phyloP scores from a whole-genome alignment of 768 basidiomycete species.

The Dioszegia crocea region DNA sequence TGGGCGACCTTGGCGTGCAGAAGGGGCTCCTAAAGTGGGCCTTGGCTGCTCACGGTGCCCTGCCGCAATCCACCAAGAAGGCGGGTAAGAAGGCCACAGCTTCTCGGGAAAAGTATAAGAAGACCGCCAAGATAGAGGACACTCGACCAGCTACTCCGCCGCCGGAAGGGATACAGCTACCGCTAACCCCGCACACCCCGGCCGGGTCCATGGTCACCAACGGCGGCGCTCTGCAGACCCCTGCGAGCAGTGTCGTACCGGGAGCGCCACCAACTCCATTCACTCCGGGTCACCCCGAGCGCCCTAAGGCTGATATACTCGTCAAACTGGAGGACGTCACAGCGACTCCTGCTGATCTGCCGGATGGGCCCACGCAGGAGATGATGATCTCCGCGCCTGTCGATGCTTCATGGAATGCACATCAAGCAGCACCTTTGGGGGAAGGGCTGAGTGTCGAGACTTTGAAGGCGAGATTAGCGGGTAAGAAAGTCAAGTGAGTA shows the following conservation, averaged over 20 bases:
- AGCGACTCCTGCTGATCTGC: conserved; percentile 9
- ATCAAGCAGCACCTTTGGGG: conserved; percentile 23
- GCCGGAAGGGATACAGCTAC: neutral
- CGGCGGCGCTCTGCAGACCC: neutral
- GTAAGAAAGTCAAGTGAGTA: conserved; percentile 48
- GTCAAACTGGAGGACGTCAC: conserved; percentile 12
- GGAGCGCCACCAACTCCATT: neutral
- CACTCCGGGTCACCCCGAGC: neutral
- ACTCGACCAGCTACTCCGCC: neutral
- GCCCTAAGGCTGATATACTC: conserved; percentile 21
- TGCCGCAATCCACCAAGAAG: conserved; percentile 14
- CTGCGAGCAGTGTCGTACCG: neutral
- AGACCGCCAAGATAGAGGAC: too few relatives aligned
- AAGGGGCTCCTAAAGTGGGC: conserved; percentile 50
- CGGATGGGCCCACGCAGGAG: conserved; percentile 15
- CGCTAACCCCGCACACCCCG: conserved; percentile 22
- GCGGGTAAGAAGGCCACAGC: conserved; percentile 11
- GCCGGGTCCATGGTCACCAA: too few relatives aligned
- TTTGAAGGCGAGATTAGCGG: conserved; percentile 37
- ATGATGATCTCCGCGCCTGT: conserved; percentile 14
- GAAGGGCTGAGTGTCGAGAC: conserved; percentile 38
- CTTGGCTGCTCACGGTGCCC: conserved; percentile 38
- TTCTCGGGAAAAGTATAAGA: conserved; percentile 10
- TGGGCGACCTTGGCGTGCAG: conserved; percentile 78
- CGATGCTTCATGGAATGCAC: conserved; percentile 17